phyloP scores from a whole-genome alignment of 2,329 filamentous ascomycete species.

The Fusarium devonianum region DNA sequence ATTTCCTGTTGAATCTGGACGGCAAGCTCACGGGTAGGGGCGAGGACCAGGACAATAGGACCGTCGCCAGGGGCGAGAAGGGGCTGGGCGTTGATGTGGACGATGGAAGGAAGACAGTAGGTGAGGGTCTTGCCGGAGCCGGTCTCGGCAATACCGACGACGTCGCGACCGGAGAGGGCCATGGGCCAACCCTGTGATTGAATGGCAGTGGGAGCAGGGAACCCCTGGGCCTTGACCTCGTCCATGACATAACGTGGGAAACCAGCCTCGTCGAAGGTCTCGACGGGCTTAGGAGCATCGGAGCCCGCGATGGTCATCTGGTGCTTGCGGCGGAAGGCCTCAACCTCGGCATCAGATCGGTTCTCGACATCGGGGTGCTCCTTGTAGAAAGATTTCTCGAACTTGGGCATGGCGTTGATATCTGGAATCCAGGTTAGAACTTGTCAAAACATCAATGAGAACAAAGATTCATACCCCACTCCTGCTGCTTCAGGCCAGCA shows the following conservation, averaged over 20 bases:
- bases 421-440: slow-evolving; percentile 60
- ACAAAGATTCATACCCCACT: slow-evolving; percentile 85
- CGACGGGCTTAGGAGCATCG: slow-evolving; percentile 90
- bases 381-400: slow-evolving; percentile 99
- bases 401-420: slow-evolving; percentile 81
- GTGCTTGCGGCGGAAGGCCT: slow-evolving; percentile 85
- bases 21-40: slow-evolving; percentile 95
- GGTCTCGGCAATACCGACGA: slow-evolving; percentile 98
- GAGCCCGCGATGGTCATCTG: slow-evolving; percentile 82
- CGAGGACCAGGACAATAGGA: slow-evolving; percentile 94
- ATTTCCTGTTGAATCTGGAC: slow-evolving; percentile 99
- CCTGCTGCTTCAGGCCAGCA: slow-evolving; percentile 83
- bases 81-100: slow-evolving; percentile 99
- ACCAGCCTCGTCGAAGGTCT: slow-evolving; percentile 96
- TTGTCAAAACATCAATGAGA: slow-evolving; percentile 38
- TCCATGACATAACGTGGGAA: slow-evolving; percentile 98
- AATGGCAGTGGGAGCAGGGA: slow-evolving; percentile 91
- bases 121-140: slow-evolving; percentile 99
- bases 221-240: slow-evolving; percentile 98
- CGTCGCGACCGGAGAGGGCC: slow-evolving; percentile 96
- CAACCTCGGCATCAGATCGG: slow-evolving; percentile 80
- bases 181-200: slow-evolving; percentile 99
- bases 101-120: slow-evolving; percentile 96
- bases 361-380: slow-evolving; percentile 80
- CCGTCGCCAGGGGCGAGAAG: slow-evolving; percentile 94